These are phyloP conservation scores for Rhodotorula babjevae DNA, from an alignment of 768 basidiomycete genomes.

Conservation along the genomic window DNA sequence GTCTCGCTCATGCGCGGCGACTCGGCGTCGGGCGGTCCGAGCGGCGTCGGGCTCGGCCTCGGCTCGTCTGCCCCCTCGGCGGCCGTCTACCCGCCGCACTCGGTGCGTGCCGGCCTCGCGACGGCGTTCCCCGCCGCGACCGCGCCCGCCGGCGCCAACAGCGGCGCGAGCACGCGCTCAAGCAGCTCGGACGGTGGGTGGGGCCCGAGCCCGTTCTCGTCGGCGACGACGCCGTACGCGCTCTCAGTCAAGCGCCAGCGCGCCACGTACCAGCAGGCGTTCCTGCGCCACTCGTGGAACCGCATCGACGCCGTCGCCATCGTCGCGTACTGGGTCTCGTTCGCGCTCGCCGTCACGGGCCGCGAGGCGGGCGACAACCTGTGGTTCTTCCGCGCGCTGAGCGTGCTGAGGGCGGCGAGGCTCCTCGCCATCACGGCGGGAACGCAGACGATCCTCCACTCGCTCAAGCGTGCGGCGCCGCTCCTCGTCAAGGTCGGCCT, in stretches of 20 bases:
- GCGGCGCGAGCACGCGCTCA: not conserved
- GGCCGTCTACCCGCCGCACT: not conserved
- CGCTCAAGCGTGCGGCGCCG: slow-evolving; percentile 81
- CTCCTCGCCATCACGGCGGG: slow-evolving; percentile 82
- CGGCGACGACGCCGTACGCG: slow-evolving; percentile 47
- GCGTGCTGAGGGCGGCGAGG: slow-evolving; percentile 74
- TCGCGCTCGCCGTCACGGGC: slow-evolving; percentile 64
- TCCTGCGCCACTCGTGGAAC: slow-evolving; percentile 86
- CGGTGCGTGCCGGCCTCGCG: slow-evolving; percentile 3
- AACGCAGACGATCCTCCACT: slow-evolving; percentile 88
- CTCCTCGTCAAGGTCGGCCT: slow-evolving; percentile 83
- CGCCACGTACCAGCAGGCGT: slow-evolving; percentile 58
- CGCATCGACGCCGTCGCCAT: slow-evolving; percentile 84
- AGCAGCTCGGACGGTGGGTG: not conserved
- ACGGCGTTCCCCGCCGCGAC: slow-evolving; percentile 1
- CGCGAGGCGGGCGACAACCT: slow-evolving; percentile 61
- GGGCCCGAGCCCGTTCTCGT: not conserved
- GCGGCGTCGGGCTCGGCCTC: slow-evolving; percentile 17
- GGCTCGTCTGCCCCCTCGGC: slow-evolving; percentile 1
- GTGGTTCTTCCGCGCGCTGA: slow-evolving; percentile 81
- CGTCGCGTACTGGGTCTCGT: slow-evolving; percentile 77
- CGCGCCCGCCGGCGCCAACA: not conserved
- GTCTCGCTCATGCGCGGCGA: slow-evolving; percentile 59
- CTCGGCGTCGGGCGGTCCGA: slow-evolving; percentile 50
- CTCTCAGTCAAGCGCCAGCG: slow-evolving; percentile 46